phyloP scores from a whole-genome alignment of 2,329 filamentous ascomycete species.

The Arthrobotrys sphaeroides region DNA sequence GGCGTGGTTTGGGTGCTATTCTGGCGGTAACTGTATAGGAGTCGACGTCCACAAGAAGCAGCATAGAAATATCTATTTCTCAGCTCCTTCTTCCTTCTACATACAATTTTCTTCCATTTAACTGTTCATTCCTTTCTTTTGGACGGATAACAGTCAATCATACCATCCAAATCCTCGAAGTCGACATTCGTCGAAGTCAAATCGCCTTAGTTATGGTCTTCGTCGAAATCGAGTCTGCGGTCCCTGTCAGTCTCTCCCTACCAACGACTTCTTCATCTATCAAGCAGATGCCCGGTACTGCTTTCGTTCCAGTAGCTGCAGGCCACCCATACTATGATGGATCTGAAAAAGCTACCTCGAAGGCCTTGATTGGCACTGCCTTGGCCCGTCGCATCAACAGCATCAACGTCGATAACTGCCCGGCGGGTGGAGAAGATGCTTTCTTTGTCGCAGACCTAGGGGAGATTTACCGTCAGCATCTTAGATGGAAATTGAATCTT shows the following conservation, averaged over 20 bases:
- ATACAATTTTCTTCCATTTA: constrained; percentile 1
- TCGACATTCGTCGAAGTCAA: not conserved
- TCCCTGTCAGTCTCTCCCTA: constrained; percentile 70
- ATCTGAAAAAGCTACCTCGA: constrained; percentile 65
- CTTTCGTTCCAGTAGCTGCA: constrained; percentile 42
- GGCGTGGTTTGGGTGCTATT: constrained; percentile 24
- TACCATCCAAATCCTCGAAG: not conserved
- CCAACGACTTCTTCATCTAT: constrained; percentile 60
- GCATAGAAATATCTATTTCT: constrained; percentile 1
- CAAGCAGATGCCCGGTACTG: constrained; percentile 60
- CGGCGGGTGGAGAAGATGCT: constrained; percentile 92
- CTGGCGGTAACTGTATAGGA: constrained; percentile 24
- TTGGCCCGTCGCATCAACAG: constrained; percentile 83
- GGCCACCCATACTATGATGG: constrained; percentile 50
- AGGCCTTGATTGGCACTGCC: constrained; percentile 85
- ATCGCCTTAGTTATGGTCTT: constrained; percentile 41
- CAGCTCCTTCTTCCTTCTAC: constrained; percentile 1
- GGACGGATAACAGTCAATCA: constrained; percentile 19
- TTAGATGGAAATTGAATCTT: constrained; percentile 96
- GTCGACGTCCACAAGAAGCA: constrained; percentile 18
- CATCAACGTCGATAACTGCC: constrained; percentile 87
- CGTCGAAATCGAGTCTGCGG: constrained; percentile 67
- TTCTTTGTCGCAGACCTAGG: constrained; percentile 99
- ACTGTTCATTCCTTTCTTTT: not conserved
- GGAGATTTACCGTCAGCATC: constrained; percentile 97